Evolutionary conservation across 768 basidiomycete genomes (phyloP).

Genomic region (Nidularia sp.): DNA sequence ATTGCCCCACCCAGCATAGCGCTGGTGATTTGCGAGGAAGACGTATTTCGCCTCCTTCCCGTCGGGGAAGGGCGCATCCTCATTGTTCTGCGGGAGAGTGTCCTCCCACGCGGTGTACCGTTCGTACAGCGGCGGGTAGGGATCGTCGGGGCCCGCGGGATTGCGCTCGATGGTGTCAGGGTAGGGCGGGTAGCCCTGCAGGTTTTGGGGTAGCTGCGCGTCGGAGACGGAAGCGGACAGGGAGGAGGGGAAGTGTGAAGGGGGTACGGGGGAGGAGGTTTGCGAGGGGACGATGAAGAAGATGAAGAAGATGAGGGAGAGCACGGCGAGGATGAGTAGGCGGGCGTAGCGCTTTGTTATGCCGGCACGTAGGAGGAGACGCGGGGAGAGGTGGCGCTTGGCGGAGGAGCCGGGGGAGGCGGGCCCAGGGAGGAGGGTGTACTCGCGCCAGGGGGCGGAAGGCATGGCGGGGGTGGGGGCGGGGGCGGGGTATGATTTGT

Average conservation of each 20-base stretch:
- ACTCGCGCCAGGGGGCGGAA: too few relatives aligned
- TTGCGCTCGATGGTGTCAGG: not conserved
- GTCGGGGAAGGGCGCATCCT: not conserved
- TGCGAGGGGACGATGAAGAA: not conserved
- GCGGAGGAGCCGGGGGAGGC: not conserved
- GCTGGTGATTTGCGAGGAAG: conserved; percentile 45
- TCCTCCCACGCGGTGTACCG: conserved; percentile 39
- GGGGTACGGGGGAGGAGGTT: not conserved
- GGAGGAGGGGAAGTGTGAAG: not conserved
- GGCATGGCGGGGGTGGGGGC: too few relatives aligned
- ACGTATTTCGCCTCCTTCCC: conserved; percentile 38
- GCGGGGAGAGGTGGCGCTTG: not conserved
- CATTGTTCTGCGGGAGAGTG: conserved; percentile 29
- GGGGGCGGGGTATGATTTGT: too few relatives aligned
- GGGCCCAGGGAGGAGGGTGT: not conserved
- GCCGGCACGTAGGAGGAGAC: not conserved
- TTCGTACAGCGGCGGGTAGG: conserved; percentile 39
- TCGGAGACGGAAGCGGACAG: not conserved
- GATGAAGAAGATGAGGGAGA: not conserved
- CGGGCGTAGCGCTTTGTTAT: conserved; percentile 9
- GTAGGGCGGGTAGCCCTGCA: conserved; percentile 2
- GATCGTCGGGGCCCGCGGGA: not conserved
- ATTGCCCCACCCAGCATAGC: conserved; percentile 59
- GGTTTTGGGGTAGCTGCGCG: not conserved
- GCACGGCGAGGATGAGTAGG: conserved; percentile 3